These are phyloP conservation scores for Rhizophora mangle DNA, from an alignment of 345 rosid species.

Conservation along the genomic window DNA sequence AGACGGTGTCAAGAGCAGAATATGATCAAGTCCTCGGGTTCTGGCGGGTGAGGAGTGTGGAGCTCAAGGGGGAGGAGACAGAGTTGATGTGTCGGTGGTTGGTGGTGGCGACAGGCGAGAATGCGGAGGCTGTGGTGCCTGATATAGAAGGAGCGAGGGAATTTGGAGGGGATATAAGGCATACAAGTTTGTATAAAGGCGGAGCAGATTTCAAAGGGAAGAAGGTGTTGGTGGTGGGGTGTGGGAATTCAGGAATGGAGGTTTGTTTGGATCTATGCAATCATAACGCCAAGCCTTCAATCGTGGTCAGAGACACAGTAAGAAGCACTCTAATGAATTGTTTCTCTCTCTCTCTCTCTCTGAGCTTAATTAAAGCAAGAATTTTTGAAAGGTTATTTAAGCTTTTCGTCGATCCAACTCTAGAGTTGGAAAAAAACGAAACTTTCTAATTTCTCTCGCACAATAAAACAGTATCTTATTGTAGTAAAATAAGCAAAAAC, in stretches of 20 bases:
- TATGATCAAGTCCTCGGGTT: constrained; percentile 34
- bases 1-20: constrained; percentile 38
- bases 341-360: neutral
- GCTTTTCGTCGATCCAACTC: too few species aligned
- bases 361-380: too few species aligned
- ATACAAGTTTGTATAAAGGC: constrained; percentile 39
- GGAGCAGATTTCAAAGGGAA: constrained; percentile 36
- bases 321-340: neutral
- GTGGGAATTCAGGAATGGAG: constrained; percentile 62
- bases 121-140: constrained; percentile 48
- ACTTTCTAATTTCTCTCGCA: too few species aligned
- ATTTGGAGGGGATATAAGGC: constrained; percentile 42
- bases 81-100: constrained; percentile 53
- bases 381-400: too few species aligned
- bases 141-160: constrained; percentile 39
- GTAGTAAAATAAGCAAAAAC: too few species aligned
- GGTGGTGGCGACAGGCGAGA: constrained; percentile 56
- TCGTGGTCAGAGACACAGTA: constrained; percentile 48
- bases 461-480: too few species aligned
- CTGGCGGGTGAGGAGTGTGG: constrained; percentile 44
- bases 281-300: constrained; percentile 40
- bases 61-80: constrained; percentile 17
- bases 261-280: constrained; percentile 51
- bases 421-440: too few species aligned
- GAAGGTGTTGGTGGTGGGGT: constrained; percentile 51